Evolutionary conservation across 2,329 filamentous ascomycete species (phyloP).

Genomic region (Fusarium verrucosum): DNA sequence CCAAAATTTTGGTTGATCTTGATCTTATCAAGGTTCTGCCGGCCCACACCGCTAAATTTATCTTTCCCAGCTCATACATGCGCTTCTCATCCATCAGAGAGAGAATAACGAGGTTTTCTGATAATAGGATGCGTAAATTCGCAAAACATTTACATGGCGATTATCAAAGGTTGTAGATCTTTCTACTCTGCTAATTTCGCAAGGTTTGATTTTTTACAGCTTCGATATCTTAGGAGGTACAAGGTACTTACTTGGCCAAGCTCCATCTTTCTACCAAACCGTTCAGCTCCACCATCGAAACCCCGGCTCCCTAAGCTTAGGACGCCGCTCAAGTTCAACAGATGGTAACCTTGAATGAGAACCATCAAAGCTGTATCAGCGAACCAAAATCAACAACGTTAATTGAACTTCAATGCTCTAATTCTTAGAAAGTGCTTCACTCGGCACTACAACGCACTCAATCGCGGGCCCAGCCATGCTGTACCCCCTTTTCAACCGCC

Average conservation of each 20-base stretch:
- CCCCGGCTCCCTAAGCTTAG: conserved; percentile 35
- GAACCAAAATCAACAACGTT: neutral
- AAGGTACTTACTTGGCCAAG: neutral
- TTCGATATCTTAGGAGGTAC: neutral
- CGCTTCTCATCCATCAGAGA: neutral
- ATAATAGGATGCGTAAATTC: neutral
- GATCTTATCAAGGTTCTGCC: conserved; percentile 54
- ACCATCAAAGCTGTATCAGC: conserved; percentile 4
- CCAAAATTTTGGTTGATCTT: conserved; percentile 50
- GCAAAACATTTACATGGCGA: neutral
- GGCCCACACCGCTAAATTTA: conserved; percentile 49
- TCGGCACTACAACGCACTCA: neutral
- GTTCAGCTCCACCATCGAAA: conserved; percentile 24
- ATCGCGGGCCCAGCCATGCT: conserved; percentile 23
- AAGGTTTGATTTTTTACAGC: neutral
- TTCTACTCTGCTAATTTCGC: neutral
- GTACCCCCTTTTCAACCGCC: conserved; percentile 35
- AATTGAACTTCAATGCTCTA: neutral
- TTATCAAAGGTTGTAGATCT: neutral
- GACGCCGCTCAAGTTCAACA: conserved; percentile 30
- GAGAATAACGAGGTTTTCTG: too few relatives aligned
- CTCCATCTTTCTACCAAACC: conserved; percentile 12
- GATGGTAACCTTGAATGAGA: conserved; percentile 22
- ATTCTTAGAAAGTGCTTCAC: conserved; percentile 16
- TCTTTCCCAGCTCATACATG: conserved; percentile 10